Evolutionary conservation across 306 rosid genomes (phyloP), one percentile per base, ranked within the genome.

Genomic region (Delonix regia): DNA sequence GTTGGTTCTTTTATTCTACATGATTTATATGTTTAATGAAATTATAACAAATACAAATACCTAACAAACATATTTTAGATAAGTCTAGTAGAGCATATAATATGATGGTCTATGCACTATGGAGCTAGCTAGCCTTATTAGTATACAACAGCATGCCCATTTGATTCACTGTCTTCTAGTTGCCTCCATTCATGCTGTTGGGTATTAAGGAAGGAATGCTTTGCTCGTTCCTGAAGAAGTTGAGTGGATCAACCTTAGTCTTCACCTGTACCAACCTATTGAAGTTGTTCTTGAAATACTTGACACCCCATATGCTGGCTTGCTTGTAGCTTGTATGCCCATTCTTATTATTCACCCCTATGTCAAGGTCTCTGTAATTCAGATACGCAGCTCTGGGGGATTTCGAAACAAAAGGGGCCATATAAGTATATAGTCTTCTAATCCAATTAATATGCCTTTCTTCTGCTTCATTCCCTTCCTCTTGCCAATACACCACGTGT

Each of bases 321-420:
- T 21, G 4, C 21, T 19, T 3, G 28, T 72, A 78, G 33, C 64
- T 49, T 3, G 66, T 77, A 19, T 49, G 1, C 0, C 78, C 69
- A 3, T 9, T 4, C 5, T 13, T 2, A 11, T 71, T 71, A 65
- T 36, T 65, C 16, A 34, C 59, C 4, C 86, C 83, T 34, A 78
- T 16, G 34, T 82, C 85, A 8, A 82, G 78, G 49, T 77, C 85
- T 25, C 82, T 82, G 33, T 82, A 82, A 21, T 77, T 82, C 7
- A 70, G 44, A 49, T 51, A 77, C 7, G 79, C 78, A 60, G 57
- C 85, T 82, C 79, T 77, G 2, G 82, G 82, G 15, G 19, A 51
- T 36, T 71, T 77, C 1, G 82, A 77, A 6, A 77, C 82, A 55
- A 59, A 71, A 2, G 70, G 85, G 22, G 69, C 28, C 78, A 77